These are phyloP conservation scores for Fusarium metavorans DNA, from an alignment of 2,329 filamentous ascomycete species.

Conservation along the genomic window DNA sequence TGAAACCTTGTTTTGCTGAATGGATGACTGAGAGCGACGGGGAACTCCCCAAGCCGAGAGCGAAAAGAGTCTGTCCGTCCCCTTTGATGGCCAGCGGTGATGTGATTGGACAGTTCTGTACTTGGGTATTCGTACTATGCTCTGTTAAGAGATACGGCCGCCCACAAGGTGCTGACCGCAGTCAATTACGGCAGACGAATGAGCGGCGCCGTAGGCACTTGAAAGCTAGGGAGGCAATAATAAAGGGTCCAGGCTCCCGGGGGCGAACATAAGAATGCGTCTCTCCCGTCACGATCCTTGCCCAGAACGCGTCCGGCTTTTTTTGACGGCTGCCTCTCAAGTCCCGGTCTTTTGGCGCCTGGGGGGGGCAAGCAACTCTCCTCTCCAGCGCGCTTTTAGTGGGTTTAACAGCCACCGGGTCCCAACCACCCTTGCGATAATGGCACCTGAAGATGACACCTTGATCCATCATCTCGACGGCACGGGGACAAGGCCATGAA, in stretches of 20 bases:
- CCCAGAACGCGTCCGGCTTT: background rate
- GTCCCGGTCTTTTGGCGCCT: background rate
- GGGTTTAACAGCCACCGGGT: slow-evolving; percentile 9
- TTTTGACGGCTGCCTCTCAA: background rate
- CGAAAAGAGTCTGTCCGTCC: slow-evolving; percentile 34
- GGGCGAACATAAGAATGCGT: background rate
- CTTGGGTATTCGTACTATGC: slow-evolving; percentile 32
- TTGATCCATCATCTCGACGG: slow-evolving; percentile 22
- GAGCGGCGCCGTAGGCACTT: background rate
- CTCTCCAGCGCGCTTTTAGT: slow-evolving; percentile 12
- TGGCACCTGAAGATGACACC: slow-evolving; percentile 35
- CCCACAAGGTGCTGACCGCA: slow-evolving; percentile 22
- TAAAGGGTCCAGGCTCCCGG: background rate
- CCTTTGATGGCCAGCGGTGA: slow-evolving; percentile 7
- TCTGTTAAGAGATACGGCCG: slow-evolving; percentile 25
- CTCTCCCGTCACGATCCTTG: background rate
- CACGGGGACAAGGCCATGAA: background rate
- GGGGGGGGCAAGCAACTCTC: background rate
- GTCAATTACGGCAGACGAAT: slow-evolving; percentile 3
- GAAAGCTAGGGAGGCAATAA: background rate
- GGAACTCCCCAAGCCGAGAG: slow-evolving; percentile 34
- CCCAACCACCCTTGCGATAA: slow-evolving; percentile 18
- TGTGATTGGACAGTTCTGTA: slow-evolving; percentile 39
- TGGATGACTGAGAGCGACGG: slow-evolving; percentile 37
- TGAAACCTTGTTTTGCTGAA: slow-evolving; percentile 42